Evolutionary conservation across 2,329 filamentous ascomycete species (phyloP), one percentile per base, ranked within the genome.

Genomic region (Cladosporium halotolerans): DNA sequence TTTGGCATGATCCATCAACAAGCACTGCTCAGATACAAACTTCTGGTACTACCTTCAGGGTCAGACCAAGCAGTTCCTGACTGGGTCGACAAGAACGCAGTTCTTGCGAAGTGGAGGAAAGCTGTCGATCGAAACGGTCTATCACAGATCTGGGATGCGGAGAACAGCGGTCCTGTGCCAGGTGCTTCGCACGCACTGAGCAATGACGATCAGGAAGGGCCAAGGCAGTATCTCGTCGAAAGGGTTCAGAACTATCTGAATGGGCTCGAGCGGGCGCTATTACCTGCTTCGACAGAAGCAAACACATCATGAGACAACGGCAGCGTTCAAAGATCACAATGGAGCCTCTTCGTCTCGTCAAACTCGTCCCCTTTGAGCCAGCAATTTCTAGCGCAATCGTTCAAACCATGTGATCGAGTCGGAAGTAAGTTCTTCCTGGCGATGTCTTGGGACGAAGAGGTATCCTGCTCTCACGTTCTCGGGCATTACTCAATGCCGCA

Each of bases 61-160:
- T 69, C 76, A 41, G 88, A 92, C 66, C 82, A 88, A 66, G 81
- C 76, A 63, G 78, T 88, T 1, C 82, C 85, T 0, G 54, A 63
- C 1, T 66, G 61, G 2, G 71, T 89, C 11, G 79, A 88, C 63
- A 82, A 83, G 62, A 69, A 70, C 18, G 74, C 64, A 2, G 67
- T 87, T 55, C 70, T 88, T 52, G 68, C 74, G 52, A 76, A 72
- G 48, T 91, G 85, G 80, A 57, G 57, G 60, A 57, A 70, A 69
- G 56, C 78, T 73, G 75, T 68, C 68, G 58, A 59, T 61, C 45
- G 73, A 71, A 8, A 67, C 69, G 2, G 68, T 76, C 56, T 65
- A 62, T 11, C 39, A 16, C 48, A 65, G 38, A 66, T 74, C 23
- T 80, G 76, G 76, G 73, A 78, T 64, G 57, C 66, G 3, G 69